A percentile compares a stretch with the other conserved stretches of the same genome.
Evolutionary conservation across 2,329 filamentous ascomycete genomes (phyloP).

Genomic region (Venturia carpophila): DNA sequence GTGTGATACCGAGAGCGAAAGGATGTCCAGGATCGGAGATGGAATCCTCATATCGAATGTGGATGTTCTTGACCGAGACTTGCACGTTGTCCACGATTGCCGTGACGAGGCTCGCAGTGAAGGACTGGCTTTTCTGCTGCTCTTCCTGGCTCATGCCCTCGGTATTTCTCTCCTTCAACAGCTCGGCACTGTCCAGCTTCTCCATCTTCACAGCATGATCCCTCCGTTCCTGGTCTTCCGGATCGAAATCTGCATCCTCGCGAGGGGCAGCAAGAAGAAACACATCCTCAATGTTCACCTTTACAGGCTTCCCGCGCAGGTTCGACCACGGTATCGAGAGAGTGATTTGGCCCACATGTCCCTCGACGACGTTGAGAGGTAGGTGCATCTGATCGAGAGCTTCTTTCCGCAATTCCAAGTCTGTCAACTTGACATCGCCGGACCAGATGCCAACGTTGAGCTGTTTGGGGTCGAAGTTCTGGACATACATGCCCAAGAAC

Average conservation of each 20-base stretch:
- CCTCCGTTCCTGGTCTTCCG: conserved; percentile 82
- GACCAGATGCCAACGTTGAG: conserved; percentile 99
- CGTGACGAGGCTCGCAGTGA: conserved; percentile 87
- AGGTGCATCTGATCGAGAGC: conserved; percentile 95
- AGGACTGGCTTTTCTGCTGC: conserved; percentile 95
- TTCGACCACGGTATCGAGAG: conserved; percentile 97
- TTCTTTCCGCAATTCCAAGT: conserved; percentile 88
- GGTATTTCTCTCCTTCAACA: conserved; percentile 85
- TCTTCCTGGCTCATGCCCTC: conserved; percentile 93
- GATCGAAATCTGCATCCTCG: conserved; percentile 87
- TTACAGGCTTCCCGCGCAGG: conserved; percentile 84
- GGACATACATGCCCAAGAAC: conserved; percentile 99
- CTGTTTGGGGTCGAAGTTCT: conserved; percentile 97
- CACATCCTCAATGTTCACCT: conserved; percentile 93
- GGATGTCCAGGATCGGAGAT: conserved; percentile 92
- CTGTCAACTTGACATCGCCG: conserved; percentile 88
- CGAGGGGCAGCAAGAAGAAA: conserved; percentile 91
- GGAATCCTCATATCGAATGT: conserved; percentile 95
- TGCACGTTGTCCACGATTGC: conserved; percentile 98
- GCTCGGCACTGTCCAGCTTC: conserved; percentile 90
- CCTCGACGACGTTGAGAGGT: conserved; percentile 92
- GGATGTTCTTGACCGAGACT: conserved; percentile 96
- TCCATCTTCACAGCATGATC: conserved; percentile 96
- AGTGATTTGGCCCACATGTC: conserved; percentile 85
- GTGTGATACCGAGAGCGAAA: conserved; percentile 83